These are phyloP conservation scores for California macrophylla DNA, from an alignment of 441 rosid species.

Conservation along the genomic window DNA sequence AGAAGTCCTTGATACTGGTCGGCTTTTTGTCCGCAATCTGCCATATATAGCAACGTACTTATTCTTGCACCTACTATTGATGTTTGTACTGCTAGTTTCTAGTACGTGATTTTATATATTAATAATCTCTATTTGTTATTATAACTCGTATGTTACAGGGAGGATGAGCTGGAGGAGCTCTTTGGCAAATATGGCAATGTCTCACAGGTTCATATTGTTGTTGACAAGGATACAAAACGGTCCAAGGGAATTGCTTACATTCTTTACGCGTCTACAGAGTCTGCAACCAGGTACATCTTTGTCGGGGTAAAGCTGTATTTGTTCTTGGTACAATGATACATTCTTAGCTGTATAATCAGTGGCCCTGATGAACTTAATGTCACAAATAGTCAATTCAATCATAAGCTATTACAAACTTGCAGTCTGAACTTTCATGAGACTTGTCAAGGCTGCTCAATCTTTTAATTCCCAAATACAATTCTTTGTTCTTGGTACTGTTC, in stretches of 20 bases:
- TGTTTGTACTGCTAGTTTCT: neutral
- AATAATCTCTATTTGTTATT: slow-evolving; percentile 1
- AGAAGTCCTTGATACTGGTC: slow-evolving; percentile 38
- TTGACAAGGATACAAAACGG: slow-evolving; percentile 75
- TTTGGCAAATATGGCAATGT: slow-evolving; percentile 50
- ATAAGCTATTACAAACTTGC: slow-evolving; percentile 7
- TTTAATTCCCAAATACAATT: neutral
- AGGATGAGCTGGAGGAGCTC: slow-evolving; percentile 75
- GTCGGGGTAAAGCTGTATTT: slow-evolving; percentile 4
- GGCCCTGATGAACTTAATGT: neutral
- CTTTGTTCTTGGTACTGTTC: neutral
- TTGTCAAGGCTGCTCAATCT: neutral
- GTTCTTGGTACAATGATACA: neutral
- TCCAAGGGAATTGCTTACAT: slow-evolving; percentile 82
- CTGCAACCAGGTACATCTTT: slow-evolving; percentile 57
- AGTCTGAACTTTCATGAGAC: neutral
- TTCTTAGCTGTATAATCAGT: slow-evolving; percentile 2
- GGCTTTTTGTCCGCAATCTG: slow-evolving; percentile 78
- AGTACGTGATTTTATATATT: neutral
- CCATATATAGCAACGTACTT: slow-evolving; percentile 63
- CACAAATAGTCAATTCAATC: neutral
- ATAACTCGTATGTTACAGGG: slow-evolving; percentile 33
- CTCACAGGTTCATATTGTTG: slow-evolving; percentile 67
- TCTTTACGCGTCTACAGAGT: slow-evolving; percentile 51
- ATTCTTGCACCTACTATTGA: slow-evolving; percentile 4